A percentile compares a stretch with the other conserved stretches of the same genome.
These are phyloP conservation scores for Lasiosphaeria ovina DNA, from an alignment of 495 filamentous ascomycete genomes.

Conservation along the genomic window DNA sequence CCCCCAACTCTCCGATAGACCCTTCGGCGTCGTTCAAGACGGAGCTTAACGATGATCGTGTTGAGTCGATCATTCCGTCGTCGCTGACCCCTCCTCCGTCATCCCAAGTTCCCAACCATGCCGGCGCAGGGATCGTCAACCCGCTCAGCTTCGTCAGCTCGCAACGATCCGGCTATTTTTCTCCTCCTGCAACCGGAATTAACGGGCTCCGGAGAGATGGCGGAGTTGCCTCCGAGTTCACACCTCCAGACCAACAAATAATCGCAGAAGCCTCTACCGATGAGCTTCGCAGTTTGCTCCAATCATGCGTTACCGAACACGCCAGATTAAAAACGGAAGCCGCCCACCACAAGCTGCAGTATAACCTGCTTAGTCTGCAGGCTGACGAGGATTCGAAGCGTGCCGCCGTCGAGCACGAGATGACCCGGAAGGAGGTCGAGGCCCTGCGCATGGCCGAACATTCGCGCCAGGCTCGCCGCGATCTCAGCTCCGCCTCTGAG, in stretches of 20 bases:
- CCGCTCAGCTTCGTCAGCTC: slow-evolving; percentile 45
- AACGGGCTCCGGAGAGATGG: slow-evolving; percentile 51
- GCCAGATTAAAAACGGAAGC: slow-evolving; percentile 72
- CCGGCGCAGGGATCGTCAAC: slow-evolving; percentile 29
- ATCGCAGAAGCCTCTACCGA: slow-evolving; percentile 59
- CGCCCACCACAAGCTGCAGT: slow-evolving; percentile 90
- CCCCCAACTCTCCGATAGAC: slow-evolving; percentile 40
- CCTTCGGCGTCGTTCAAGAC: slow-evolving; percentile 36
- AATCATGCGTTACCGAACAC: slow-evolving; percentile 53
- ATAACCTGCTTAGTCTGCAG: slow-evolving; percentile 81
- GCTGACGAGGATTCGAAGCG: slow-evolving; percentile 82
- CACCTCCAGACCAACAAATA: slow-evolving; percentile 60
- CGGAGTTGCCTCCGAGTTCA: slow-evolving; percentile 48
- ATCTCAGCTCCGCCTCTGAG: slow-evolving; percentile 40
- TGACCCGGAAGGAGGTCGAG: slow-evolving; percentile 87
- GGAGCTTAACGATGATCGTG: slow-evolving; percentile 40
- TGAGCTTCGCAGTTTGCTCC: slow-evolving; percentile 57
- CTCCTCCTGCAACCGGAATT: slow-evolving; percentile 57
- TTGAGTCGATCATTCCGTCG: slow-evolving; percentile 41
- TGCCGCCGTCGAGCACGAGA: slow-evolving; percentile 88
- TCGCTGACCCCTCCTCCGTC: slow-evolving; percentile 75
- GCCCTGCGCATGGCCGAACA: slow-evolving; percentile 67
- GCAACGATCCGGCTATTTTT: slow-evolving; percentile 43
- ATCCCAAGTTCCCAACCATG: slow-evolving; percentile 55
- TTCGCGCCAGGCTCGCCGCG: slow-evolving; percentile 47